Evolutionary conservation across 495 filamentous ascomycete genomes (phyloP), one percentile per base, ranked within the genome.

Genomic region (Lasiosphaeria hispida): DNA sequence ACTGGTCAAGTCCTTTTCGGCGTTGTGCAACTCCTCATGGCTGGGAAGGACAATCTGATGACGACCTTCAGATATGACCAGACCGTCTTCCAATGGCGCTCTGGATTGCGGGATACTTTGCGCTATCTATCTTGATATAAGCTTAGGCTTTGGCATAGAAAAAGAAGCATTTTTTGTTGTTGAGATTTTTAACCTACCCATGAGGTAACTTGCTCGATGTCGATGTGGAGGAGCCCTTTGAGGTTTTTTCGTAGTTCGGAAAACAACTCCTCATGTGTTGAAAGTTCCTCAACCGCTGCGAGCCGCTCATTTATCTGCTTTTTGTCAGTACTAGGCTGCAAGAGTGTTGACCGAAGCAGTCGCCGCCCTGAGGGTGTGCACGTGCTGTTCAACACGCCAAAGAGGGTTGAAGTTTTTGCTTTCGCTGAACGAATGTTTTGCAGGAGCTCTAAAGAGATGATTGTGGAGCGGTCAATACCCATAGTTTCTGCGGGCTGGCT

Each of bases 401-500:
- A 95, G 6, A 98, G 77, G 63, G 66, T 70, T 84, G 92, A 48
- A 86, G 83, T 52, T 83, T 90, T 0, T 85, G 95, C 61, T 85
- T 90, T 11, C 79, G 67, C 68, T 85, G 84, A 44, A 88, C 60
- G 87, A 2, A 92, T 69, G 61, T 96, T 97, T 68, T 96, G 91
- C 7, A 97, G 87, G 18, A 98, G 77, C 70, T 97, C 94, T 11
- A 98, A 77, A 9, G 88, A 89, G 11, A 84, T 80, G 36, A 96
- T 88, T 1, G 95, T 94, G 10, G 88, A 85, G 1, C 91, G 79
- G 68, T 97, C 94, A 60, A 97, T 92, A 74, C 92, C 88, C 94
- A 98, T 96, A 0, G 90, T 87, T 15, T 91, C 90, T 66, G 96
- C 88, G 1, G 91, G 91, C n/a, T 90, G 86, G 65, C 89, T 85